A percentile compares a stretch with the other conserved stretches of the same genome.
phyloP scores from a whole-genome alignment of 352 stramenopile genomes.

The Phytophthora ohioensis region DNA sequence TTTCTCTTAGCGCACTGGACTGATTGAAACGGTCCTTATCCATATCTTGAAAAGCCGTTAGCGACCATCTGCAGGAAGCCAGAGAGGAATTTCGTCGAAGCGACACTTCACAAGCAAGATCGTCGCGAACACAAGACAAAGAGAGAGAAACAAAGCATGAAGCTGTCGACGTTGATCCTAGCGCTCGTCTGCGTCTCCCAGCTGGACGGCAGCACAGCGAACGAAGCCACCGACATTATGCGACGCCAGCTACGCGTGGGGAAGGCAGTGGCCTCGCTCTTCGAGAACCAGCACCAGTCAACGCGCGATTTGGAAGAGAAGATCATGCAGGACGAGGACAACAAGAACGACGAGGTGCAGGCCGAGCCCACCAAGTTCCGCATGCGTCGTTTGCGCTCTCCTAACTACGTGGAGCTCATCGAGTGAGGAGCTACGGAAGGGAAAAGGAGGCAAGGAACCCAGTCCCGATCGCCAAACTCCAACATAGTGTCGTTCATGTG shows the following conservation, averaged over 20 bases:
- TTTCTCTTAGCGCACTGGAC: neutral
- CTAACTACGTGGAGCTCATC: conserved; percentile 40
- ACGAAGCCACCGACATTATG: conserved; percentile 37
- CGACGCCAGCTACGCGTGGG: conserved; percentile 37
- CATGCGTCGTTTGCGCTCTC: conserved; percentile 33
- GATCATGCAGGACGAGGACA: conserved; percentile 41
- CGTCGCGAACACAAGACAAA: conserved; percentile 5
- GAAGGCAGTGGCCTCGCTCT: conserved; percentile 40
- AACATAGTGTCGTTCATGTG: conserved; percentile 34
- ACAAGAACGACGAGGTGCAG: conserved; percentile 36
- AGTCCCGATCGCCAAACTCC: neutral
- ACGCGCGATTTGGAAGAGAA: conserved; percentile 31
- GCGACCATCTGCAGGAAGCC: conserved; percentile 25
- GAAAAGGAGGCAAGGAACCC: neutral
- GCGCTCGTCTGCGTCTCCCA: conserved; percentile 21
- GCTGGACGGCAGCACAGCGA: conserved; percentile 27
- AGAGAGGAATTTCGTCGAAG: conserved; percentile 19
- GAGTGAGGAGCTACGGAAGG: conserved; percentile 17
- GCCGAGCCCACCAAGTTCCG: conserved; percentile 37
- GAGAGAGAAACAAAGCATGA: conserved; percentile 23
- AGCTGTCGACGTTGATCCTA: conserved; percentile 27
- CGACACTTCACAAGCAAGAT: conserved; percentile 9
- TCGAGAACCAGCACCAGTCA: conserved; percentile 45
- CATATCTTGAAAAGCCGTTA: conserved; percentile 31
- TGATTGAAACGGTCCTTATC: conserved; percentile 13